Conservation (phyloP, 768 basidiomycete genomes). For the Sporobolomyces pararoseus region DNA sequence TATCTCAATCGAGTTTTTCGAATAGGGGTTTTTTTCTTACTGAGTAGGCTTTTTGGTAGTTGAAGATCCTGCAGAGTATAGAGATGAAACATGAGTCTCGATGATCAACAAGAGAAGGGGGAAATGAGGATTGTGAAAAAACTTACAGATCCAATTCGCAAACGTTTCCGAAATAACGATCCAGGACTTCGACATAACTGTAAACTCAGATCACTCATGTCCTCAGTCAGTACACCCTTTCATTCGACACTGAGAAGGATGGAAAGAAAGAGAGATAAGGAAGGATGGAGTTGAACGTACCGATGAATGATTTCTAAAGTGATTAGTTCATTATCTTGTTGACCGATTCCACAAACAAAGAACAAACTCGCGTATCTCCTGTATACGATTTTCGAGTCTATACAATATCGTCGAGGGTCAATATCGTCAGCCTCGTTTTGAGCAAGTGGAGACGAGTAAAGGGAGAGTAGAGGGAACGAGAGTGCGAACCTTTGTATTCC, state of each 20-base stretch:
- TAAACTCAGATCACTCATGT: no score
- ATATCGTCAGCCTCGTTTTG: no score
- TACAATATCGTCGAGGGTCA: no score
- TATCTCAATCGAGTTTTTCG: neutral
- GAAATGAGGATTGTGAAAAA: neutral
- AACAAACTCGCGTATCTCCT: constrained; percentile 91
- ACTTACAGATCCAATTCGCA: constrained; percentile 82
- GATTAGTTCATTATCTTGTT: constrained; percentile 82
- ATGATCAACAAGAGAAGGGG: neutral
- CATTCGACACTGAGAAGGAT: no score
- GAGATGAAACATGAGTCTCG: neutral
- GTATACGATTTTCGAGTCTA: constrained; percentile 84
- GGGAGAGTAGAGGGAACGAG: neutral
- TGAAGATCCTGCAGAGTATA: constrained; percentile 70
- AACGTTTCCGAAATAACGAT: constrained; percentile 78
- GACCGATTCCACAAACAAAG: constrained; percentile 83
- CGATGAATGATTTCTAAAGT: constrained; percentile 90
- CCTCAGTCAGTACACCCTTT: no score
- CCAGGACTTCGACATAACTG: constrained; percentile 62
- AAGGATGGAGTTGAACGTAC: constrained; percentile 55
- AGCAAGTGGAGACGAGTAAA: neutral
- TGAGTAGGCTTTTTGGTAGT: constrained; percentile 92
- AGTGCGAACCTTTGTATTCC: constrained; percentile 88
- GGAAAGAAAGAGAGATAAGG: no score
- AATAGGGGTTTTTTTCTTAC: constrained; percentile 50